These are phyloP conservation scores for Parafenestella ontariensis DNA, from an alignment of 2,329 filamentous ascomycete genomes.

Conservation along the genomic window DNA sequence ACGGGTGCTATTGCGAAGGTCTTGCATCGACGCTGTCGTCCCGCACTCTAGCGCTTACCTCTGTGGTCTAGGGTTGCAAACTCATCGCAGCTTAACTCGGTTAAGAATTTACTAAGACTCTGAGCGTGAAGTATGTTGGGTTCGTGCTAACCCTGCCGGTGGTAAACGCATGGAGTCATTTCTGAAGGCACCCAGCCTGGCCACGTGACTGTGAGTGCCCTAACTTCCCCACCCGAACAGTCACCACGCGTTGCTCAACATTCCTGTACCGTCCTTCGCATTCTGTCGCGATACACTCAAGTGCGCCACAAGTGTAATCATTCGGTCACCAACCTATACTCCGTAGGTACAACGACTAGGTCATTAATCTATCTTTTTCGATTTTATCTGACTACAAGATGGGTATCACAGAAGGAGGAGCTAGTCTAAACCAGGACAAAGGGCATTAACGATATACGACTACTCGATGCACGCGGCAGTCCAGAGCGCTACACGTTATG, in stretches of 20 bases:
- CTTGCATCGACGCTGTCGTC: background rate
- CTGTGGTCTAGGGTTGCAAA: background rate
- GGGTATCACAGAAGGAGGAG: no score
- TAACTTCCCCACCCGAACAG: background rate
- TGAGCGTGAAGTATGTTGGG: background rate
- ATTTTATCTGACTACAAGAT: no score
- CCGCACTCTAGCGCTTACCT: background rate
- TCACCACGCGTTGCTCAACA: background rate
- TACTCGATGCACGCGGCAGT: no score
- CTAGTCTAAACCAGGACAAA: no score
- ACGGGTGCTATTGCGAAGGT: background rate
- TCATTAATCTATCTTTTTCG: no score
- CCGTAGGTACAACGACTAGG: no score
- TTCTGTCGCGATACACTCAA: background rate
- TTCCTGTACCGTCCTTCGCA: background rate
- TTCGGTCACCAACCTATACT: no score
- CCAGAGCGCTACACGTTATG: no score
- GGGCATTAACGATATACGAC: no score
- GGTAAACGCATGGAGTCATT: background rate
- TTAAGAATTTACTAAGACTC: constrained; percentile 1
- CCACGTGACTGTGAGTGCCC: background rate
- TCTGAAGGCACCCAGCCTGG: background rate
- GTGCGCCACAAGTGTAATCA: no score
- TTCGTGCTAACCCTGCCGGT: background rate
- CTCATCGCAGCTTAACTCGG: background rate